phyloP scores from a whole-genome alignment of 768 basidiomycete genomes.

The Lepiota subincarnata region DNA sequence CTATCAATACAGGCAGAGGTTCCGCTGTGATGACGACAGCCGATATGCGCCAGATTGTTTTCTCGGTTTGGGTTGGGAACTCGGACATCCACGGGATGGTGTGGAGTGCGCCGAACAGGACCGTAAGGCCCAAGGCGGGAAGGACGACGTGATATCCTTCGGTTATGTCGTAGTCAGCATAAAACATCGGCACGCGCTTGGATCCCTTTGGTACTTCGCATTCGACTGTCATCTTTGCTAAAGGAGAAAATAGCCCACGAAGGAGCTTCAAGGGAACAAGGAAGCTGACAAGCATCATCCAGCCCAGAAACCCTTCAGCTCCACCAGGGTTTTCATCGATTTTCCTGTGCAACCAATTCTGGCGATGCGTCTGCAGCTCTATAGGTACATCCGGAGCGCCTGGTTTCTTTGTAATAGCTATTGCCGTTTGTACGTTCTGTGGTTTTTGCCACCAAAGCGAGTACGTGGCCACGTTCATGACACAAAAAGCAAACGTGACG shows the following conservation, averaged over 20 bases:
- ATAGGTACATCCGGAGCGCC: not conserved
- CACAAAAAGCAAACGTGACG: constrained; percentile 3
- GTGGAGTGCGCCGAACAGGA: not conserved
- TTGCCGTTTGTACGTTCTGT: not conserved
- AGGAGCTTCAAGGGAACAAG: not conserved
- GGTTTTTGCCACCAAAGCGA: constrained; percentile 13
- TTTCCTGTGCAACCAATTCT: not conserved
- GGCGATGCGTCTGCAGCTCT: not conserved
- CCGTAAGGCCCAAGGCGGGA: not conserved
- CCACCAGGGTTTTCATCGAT: not conserved
- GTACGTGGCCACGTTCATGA: constrained; percentile 3
- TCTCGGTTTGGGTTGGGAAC: not conserved
- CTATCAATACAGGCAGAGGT: not conserved
- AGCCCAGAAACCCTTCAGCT: not conserved
- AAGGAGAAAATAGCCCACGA: not conserved
- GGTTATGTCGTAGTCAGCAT: not conserved
- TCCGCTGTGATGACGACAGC: not conserved
- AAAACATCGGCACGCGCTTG: not conserved
- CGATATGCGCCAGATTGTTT: not conserved
- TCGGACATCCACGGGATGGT: not conserved
- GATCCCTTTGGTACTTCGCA: not conserved
- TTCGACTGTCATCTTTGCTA: not conserved
- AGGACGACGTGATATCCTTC: not conserved
- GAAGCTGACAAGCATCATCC: constrained; percentile 1
- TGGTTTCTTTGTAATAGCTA: not conserved